Base-by-base conservation (phyloP, 2,329 filamentous ascomycete species). In the Cercospora sojina region DNA sequence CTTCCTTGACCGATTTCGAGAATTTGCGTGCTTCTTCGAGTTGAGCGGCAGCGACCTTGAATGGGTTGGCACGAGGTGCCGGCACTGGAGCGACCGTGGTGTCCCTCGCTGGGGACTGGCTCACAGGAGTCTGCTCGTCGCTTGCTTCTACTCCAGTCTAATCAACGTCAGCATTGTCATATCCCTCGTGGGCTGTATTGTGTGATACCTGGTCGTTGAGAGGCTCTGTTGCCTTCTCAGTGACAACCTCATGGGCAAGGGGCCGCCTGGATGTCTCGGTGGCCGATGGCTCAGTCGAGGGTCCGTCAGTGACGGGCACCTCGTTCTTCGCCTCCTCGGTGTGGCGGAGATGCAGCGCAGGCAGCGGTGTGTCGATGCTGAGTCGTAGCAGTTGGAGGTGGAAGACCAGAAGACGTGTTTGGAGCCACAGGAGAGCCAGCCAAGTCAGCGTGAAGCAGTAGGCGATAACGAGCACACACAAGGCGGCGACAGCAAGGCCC, bases 381-480 rank as follows among this genome's bases (percentile, higher is more conserved):
- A 18, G 12, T 6, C 51, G 53, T 12, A 71, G 59, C 20, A 70
- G 56, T 23, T 27, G 18, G 9, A 66, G 62, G 20, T 68, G 43
- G n/a, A 53, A 57, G 29, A 35, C 38, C n/a, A 70, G 49, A 7
- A 69, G 55, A 13, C 47, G 64, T 0, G 63, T 64, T 53, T 67
- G 67, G 18, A 69, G 18, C 64, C 66, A 71, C 18, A 71, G 63
- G 8, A 67, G 57, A 18, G 53, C 64, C 18, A 71, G 51, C 69
- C 69, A 71, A 13, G 59, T 43, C 7, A 68, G 9, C 1, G 64
- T 43, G 57, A 69, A 69, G 60, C 62, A 67, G 59, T 62, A 68
- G 3, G 67, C 20, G 5, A 62, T 27, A 4, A 67, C 62, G 12
- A 61, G 64, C 38, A 61, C 57, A 13, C 35, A 59, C 6, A 69